These are phyloP conservation scores for Fusarium sp. DNA, from an alignment of 2,329 filamentous ascomycete genomes.

Conservation along the genomic window DNA sequence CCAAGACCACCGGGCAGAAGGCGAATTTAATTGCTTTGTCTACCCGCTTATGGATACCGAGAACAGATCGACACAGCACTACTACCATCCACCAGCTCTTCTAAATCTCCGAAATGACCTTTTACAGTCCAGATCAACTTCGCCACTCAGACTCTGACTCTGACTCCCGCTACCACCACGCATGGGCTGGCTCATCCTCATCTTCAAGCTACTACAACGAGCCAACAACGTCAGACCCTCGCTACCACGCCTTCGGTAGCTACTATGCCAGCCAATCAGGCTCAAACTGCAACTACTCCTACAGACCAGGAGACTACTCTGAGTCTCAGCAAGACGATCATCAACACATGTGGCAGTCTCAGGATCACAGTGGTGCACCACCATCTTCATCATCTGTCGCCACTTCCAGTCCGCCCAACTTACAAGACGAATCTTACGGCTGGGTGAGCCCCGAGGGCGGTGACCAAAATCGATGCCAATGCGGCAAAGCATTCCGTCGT, in stretches of 20 bases:
- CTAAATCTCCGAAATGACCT: conserved; percentile 35
- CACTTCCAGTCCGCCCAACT: conserved; percentile 42
- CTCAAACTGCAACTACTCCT: conserved; percentile 27
- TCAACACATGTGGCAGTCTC: conserved; percentile 37
- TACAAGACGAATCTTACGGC: conserved; percentile 38
- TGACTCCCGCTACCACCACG: conserved; percentile 33
- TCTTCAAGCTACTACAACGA: conserved; percentile 30
- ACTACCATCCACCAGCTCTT: conserved; percentile 33
- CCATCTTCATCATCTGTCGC: conserved; percentile 40
- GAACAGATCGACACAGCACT: conserved; percentile 41
- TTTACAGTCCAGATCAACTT: conserved; percentile 37
- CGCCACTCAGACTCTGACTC: conserved; percentile 40
- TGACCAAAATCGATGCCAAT: conserved; percentile 42
- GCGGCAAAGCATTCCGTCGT: conserved; percentile 47
- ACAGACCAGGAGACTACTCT: conserved; percentile 28
- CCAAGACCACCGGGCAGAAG: conserved; percentile 1
- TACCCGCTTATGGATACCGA: conserved; percentile 45
- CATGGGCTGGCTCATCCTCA: conserved; percentile 26
- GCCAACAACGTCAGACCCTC: conserved; percentile 34
- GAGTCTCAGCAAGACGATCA: conserved; percentile 39
- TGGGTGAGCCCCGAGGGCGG: conserved; percentile 25
- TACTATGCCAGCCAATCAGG: conserved; percentile 39
- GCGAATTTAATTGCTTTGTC: conserved; percentile 40
- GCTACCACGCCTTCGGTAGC: conserved; percentile 34
- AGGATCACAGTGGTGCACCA: conserved; percentile 32